Base-by-base conservation (phyloP, 2,329 filamentous ascomycete species). In the Fusarium nisikadoi region DNA sequence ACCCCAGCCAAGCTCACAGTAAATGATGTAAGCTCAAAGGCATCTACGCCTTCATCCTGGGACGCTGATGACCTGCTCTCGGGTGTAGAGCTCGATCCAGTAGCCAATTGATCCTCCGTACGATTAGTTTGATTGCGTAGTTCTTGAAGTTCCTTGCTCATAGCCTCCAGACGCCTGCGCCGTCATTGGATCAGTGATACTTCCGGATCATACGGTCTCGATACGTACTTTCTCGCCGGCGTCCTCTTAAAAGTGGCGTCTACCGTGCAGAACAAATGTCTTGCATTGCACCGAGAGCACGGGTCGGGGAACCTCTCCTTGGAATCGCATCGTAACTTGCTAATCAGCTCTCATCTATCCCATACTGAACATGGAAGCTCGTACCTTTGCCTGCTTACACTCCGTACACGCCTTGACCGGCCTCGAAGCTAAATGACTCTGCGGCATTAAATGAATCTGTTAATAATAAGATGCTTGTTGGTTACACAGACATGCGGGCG, bases 91-190 rank as follows among this genome's bases (percentile, higher is more conserved):
- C 71, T 65, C 1, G 71, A 46, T 9, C 36, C 33, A 4, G 54
- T 42, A 1, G 35, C 42, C 1, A 36, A 20, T 16, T 58, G 61
- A 2, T 74, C 72, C 1, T 60, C 62, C 10, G 50, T 57, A 17
- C 71, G 62, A 11, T 65, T 58, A 25, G 25, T 56, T 16, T 61
- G 58, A 5, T 20, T 74, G 5, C 71, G 71, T 14, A 74, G n/a
- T n/a, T 74, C 72, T 31, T 74, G 72, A 13, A 74, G 62, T 36
- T 74, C 72, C 25, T 61, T 64, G 8, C 52, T 74, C 72, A 74
- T 72, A 1, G 72, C 71, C 57, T 74, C 71, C 14, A 74, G 17
- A 2, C 72, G 71, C 47, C 72, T 74, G 25, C 5, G 5, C 0
- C 23, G 5, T 19, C 10, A 35, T 20, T 8, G 17, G 16, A 6